A percentile compares a stretch with the other conserved stretches of the same genome.
phyloP scores from a whole-genome alignment of 2,329 filamentous ascomycete genomes.

The Botryotinia globosa region DNA sequence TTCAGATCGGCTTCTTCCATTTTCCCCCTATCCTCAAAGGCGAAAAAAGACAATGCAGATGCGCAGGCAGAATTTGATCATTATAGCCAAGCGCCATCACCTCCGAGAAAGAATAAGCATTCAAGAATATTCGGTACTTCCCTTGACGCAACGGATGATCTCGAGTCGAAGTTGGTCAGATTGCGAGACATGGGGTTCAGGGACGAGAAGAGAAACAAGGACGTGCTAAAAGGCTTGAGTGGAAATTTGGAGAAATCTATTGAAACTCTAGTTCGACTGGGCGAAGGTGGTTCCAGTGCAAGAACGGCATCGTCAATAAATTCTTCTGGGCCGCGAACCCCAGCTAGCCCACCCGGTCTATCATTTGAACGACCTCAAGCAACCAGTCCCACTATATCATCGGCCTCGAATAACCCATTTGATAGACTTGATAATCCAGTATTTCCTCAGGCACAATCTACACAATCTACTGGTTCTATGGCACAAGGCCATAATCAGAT shows the following conservation, averaged over 20 bases:
- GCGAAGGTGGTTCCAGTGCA: constrained; percentile 56
- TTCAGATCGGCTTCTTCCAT: constrained; percentile 61
- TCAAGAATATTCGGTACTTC: constrained; percentile 69
- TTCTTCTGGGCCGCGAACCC: constrained; percentile 53
- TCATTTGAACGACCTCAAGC: constrained; percentile 34
- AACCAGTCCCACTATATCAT: constrained; percentile 37
- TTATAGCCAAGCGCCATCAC: constrained; percentile 30
- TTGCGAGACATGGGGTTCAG: constrained; percentile 89
- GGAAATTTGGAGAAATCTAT: constrained; percentile 85
- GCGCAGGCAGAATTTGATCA: constrained; percentile 25
- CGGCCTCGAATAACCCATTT: constrained; percentile 59
- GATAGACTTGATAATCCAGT: constrained; percentile 49
- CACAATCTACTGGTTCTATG: constrained; percentile 62
- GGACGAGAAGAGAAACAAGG: constrained; percentile 76
- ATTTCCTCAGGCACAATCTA: constrained; percentile 58
- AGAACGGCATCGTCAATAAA: constrained; percentile 43
- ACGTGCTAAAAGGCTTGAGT: constrained; percentile 76
- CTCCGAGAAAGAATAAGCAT: constrained; percentile 48
- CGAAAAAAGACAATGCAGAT: constrained; percentile 29
- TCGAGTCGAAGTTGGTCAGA: constrained; percentile 72
- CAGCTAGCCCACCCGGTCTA: constrained; percentile 30
- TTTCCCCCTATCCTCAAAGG: constrained; percentile 52
- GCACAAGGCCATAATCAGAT: constrained; percentile 49
- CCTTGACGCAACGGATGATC: constrained; percentile 55
- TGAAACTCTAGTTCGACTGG: constrained; percentile 78